Conservation (phyloP, 495 filamentous ascomycete species). For the Thermothielavioides terrestris region DNA sequence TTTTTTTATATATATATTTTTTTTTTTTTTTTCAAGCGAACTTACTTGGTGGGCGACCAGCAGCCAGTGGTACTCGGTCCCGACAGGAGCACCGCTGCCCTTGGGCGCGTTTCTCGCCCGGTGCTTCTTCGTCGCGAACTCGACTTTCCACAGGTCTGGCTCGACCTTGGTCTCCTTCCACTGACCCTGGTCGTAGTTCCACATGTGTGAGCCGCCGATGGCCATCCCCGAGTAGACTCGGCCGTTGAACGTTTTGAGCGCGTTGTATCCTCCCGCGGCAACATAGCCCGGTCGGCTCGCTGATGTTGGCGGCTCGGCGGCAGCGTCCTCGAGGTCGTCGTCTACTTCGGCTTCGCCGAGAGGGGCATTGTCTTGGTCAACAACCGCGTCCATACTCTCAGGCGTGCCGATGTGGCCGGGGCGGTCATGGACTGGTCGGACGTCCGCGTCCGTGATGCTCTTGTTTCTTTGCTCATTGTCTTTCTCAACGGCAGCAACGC, state of each 20-base stretch:
- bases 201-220: neutral
- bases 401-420: neutral
- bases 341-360: neutral
- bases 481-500: too few species aligned
- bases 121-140: neutral
- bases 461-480: too few species aligned
- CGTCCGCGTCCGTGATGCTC: too few species aligned
- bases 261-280: neutral
- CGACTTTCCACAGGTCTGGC: neutral
- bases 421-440: neutral
- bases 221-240: neutral
- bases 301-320: neutral
- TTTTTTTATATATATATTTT: too few species aligned
- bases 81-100: neutral
- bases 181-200: neutral
- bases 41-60: neutral
- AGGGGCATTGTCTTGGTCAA: neutral
- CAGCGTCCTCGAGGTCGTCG: neutral
- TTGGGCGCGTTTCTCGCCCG: neutral
- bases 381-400: neutral
- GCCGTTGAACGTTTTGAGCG: neutral
- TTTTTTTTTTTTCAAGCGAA: neutral
- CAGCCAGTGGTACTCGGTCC: neutral
- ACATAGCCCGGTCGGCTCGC: neutral
- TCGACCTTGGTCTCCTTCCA: neutral